Evolutionary conservation across 768 basidiomycete genomes (phyloP), one percentile per base, ranked within the genome.

Genomic region (Udeniomyces megalosporus): DNA sequence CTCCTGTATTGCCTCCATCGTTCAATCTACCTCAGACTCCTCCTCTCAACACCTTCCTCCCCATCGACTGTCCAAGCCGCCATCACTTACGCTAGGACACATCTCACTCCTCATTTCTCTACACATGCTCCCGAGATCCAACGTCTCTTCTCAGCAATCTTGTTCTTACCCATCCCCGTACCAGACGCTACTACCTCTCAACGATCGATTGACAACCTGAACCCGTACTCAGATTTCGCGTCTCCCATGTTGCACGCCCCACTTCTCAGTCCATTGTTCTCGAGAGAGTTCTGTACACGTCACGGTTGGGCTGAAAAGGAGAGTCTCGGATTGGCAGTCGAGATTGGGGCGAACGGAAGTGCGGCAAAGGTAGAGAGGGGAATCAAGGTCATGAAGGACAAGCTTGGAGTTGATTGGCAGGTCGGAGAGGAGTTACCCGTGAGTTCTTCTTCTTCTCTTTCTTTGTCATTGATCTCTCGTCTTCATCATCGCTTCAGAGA

Each of bases 311-410:
- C 92, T 67, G 79, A 84, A 61, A 88, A 93, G 68, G 82, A 87
- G 14, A 88, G 91, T 1, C 77, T 99, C 48, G 79, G 83, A 45
- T 88, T 95, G 3, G 84, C 92, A 3, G 88, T 88, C 3, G 91
- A 93, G 68, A 84, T 97, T 55, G 95, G 93, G 1, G 88, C 86
- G 0, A 86, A 88, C 4, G 90, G 92, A 2, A 91, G 92, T 0
- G 74, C 97, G 61, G 84, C 86, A 6, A 82, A 85, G 69, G 92
- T 97, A 48, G 89, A 93, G 75, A 97, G 96, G 72, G 92, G 89
- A 6, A 80, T 88, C 65, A 85, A 84, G 66, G 87, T 97, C 29
- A 87, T 97, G 85, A 82, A 88, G 66, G 89, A 93, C 70, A 79
- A 84, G 68, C 86, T 88, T 77, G 89, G 86, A 67, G 34, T 28